Conservation (phyloP, 495 filamentous ascomycete genomes). For the Aspergillus wentii region DNA sequence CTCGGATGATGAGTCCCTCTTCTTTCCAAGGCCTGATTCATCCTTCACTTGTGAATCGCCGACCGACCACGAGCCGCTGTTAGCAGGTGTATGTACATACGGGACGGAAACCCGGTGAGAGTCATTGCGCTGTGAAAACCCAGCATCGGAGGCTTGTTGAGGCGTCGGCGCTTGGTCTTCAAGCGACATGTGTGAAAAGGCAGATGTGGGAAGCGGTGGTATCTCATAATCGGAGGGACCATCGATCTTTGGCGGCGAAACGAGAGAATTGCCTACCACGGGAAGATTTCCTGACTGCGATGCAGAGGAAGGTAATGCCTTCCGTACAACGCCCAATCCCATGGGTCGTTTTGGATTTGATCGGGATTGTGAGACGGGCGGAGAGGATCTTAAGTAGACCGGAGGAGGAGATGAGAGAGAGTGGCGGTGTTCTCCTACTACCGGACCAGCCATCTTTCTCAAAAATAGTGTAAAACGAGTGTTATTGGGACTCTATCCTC, state of each 20-base stretch:
- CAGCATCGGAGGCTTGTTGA: slow-evolving; percentile 36
- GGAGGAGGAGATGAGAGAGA: slow-evolving; percentile 36
- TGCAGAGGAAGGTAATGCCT: slow-evolving; percentile 14
- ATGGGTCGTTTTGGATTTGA: slow-evolving; percentile 14
- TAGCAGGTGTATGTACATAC: slow-evolving; percentile 31
- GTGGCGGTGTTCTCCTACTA: slow-evolving; percentile 21
- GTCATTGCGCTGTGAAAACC: slow-evolving; percentile 38
- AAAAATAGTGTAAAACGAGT: no score
- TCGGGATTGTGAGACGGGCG: slow-evolving; percentile 23
- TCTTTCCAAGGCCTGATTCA: slow-evolving; percentile 14
- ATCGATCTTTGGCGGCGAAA: no score
- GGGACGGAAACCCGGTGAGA: slow-evolving; percentile 19
- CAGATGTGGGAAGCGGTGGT: slow-evolving; percentile 17
- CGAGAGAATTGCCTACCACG: slow-evolving; percentile 28
- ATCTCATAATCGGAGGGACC: slow-evolving; percentile 16
- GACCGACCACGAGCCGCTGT: slow-evolving; percentile 38
- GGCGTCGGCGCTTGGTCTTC: slow-evolving; percentile 29
- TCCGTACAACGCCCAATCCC: slow-evolving; percentile 23
- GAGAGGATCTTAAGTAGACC: slow-evolving; percentile 37
- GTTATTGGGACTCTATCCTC: no score
- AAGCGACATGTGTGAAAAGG: slow-evolving; percentile 26
- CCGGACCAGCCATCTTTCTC: slow-evolving; percentile 29
- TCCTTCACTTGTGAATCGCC: slow-evolving; percentile 25
- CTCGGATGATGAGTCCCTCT: slow-evolving; percentile 22
- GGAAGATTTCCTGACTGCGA: slow-evolving; percentile 25